phyloP scores from a whole-genome alignment of 495 filamentous ascomycete genomes.

The Neurospora pannonica region DNA sequence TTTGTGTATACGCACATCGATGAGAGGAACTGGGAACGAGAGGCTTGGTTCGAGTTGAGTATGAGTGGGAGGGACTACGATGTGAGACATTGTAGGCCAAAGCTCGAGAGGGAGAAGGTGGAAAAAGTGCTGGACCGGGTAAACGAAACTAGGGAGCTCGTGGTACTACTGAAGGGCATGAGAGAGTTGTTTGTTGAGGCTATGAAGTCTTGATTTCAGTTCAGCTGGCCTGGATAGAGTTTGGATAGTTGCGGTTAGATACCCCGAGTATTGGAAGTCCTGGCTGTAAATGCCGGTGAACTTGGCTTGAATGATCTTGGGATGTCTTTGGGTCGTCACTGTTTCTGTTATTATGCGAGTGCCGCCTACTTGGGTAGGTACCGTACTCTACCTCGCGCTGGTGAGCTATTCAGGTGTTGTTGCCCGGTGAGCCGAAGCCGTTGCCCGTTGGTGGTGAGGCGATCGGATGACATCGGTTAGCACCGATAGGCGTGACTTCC shows the following conservation, averaged over 20 bases:
- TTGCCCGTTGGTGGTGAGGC: neutral
- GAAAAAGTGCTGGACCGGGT: conserved; percentile 62
- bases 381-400: neutral
- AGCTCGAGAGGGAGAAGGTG: conserved; percentile 63
- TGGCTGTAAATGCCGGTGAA: neutral
- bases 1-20: conserved; percentile 85
- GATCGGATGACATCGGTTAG: neutral
- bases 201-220: conserved; percentile 32
- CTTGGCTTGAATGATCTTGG: neutral
- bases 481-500: neutral
- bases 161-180: conserved; percentile 81
- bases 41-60: conserved; percentile 88
- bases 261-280: neutral
- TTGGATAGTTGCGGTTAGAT: neutral
- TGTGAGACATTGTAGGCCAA: conserved; percentile 67
- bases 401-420: neutral
- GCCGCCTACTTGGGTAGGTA: neutral
- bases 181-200: conserved; percentile 68
- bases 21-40: conserved; percentile 79
- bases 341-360: neutral
- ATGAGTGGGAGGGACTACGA: conserved; percentile 75
- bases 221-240: neutral
- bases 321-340: neutral
- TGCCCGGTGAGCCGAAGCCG: neutral
- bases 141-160: conserved; percentile 79